Conservation (phyloP, 345 rosid species). For the Draba incana region DNA sequence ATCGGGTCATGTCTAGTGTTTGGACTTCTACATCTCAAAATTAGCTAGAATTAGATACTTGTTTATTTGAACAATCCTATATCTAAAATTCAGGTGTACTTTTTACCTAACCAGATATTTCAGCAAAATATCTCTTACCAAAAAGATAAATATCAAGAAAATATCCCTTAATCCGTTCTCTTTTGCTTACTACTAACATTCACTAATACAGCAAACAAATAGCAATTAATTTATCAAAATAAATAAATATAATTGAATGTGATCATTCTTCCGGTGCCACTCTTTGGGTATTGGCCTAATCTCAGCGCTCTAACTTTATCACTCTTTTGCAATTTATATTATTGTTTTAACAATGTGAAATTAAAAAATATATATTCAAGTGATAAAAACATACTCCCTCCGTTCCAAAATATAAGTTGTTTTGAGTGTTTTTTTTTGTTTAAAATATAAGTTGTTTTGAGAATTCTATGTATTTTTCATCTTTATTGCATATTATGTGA, state of each 20-base stretch:
- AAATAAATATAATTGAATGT: too few relatives aligned
- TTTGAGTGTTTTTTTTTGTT: too few relatives aligned
- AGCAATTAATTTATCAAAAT: background rate
- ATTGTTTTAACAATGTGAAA: too few relatives aligned
- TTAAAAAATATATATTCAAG: background rate
- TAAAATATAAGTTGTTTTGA: too few relatives aligned
- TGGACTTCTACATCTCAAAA: conserved; percentile 9
- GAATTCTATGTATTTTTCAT: too few relatives aligned
- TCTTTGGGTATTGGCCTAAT: too few relatives aligned
- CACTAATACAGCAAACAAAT: background rate
- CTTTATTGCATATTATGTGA: too few relatives aligned
- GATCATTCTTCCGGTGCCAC: too few relatives aligned
- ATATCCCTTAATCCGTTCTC: conserved; percentile 11
- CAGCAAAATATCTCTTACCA: conserved; percentile 11
- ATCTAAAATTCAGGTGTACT: conserved; percentile 7
- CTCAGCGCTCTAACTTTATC: too few relatives aligned
- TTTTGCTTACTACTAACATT: background rate
- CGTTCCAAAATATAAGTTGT: too few relatives aligned
- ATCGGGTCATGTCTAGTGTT: background rate
- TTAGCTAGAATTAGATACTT: conserved; percentile 32
- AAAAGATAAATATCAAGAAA: conserved; percentile 11
- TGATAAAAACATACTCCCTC: too few relatives aligned
- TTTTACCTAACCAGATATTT: conserved; percentile 33
- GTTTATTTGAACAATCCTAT: conserved; percentile 10
- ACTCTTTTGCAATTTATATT: too few relatives aligned